phyloP scores from a whole-genome alignment of 352 stramenopile genomes.

The Phytophthora cajani region DNA sequence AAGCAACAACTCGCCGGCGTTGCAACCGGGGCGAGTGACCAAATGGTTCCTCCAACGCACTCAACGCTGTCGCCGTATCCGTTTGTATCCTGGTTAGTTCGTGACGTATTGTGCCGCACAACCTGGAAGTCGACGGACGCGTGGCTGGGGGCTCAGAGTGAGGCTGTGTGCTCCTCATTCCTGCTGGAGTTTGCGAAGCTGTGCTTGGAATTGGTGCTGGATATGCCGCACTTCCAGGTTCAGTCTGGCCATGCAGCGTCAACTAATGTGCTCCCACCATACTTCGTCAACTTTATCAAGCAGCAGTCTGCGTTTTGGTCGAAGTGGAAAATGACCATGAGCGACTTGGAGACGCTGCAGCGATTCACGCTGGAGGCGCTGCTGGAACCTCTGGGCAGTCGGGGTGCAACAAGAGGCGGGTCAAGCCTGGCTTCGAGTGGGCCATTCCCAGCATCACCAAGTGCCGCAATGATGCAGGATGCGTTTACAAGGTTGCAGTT shows the following conservation, averaged over 20 bases:
- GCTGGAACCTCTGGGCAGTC: constrained; percentile 55
- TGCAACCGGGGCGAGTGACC: constrained; percentile 11
- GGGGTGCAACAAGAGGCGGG: constrained; percentile 18
- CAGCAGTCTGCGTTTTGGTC: constrained; percentile 73
- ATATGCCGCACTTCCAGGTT: constrained; percentile 76
- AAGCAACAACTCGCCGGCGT: constrained; percentile 56
- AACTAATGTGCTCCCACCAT: constrained; percentile 76
- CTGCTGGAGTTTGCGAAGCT: constrained; percentile 76
- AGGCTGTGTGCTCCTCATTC: constrained; percentile 70
- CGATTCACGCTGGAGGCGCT: constrained; percentile 63
- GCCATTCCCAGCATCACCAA: constrained; percentile 53
- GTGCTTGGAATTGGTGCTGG: constrained; percentile 78
- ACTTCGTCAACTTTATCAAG: constrained; percentile 90
- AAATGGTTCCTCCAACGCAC: constrained; percentile 32
- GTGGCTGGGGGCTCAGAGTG: constrained; percentile 66
- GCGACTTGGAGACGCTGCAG: constrained; percentile 65
- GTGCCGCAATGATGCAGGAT: constrained; percentile 74
- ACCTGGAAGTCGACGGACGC: constrained; percentile 81
- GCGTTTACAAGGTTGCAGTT: constrained; percentile 78
- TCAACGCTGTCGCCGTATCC: constrained; percentile 69
- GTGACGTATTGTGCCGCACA: constrained; percentile 80
- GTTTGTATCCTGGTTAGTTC: constrained; percentile 86
- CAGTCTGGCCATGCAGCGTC: constrained; percentile 53
- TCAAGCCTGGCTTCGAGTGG: constrained; percentile 1
- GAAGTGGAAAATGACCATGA: constrained; percentile 75